phyloP scores from a whole-genome alignment of 2,329 filamentous ascomycete species.

The Colletotrichum musicola region DNA sequence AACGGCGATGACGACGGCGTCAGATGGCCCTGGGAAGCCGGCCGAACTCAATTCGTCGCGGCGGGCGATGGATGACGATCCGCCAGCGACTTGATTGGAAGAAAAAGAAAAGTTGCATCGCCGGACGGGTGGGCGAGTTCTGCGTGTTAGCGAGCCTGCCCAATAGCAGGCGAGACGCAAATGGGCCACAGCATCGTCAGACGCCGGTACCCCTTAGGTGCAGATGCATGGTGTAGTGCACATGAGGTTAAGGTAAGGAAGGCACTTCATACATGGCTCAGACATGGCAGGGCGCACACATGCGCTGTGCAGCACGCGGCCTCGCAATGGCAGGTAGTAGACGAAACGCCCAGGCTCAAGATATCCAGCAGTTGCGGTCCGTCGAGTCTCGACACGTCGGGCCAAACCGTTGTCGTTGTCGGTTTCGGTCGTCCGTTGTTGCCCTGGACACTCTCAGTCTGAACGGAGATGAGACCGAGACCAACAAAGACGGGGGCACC shows the following conservation, averaged over 20 bases:
- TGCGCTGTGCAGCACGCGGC: background rate
- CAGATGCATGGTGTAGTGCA: conserved; percentile 11
- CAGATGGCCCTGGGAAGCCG: background rate
- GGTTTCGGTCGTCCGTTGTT: background rate
- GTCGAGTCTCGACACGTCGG: background rate
- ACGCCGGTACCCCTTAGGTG: conserved; percentile 27
- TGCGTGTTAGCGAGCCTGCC: background rate
- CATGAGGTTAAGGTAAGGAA: too few relatives aligned
- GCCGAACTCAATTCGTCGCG: conserved; percentile 22
- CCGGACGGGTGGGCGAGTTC: too few relatives aligned
- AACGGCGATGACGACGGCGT: conserved; percentile 20
- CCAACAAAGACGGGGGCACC: background rate
- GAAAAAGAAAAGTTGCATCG: background rate
- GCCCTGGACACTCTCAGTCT: background rate
- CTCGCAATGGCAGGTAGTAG: background rate
- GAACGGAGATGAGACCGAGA: background rate
- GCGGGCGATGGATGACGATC: background rate
- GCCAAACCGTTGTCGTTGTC: too few relatives aligned
- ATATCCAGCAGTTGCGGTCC: background rate
- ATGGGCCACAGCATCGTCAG: conserved; percentile 12
- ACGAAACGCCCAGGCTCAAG: background rate
- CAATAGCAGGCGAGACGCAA: conserved; percentile 1
- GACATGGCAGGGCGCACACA: background rate
- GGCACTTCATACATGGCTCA: background rate
- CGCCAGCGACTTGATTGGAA: background rate